phyloP scores from a whole-genome alignment of 306 rosid species.

The Sicyos edulis region DNA sequence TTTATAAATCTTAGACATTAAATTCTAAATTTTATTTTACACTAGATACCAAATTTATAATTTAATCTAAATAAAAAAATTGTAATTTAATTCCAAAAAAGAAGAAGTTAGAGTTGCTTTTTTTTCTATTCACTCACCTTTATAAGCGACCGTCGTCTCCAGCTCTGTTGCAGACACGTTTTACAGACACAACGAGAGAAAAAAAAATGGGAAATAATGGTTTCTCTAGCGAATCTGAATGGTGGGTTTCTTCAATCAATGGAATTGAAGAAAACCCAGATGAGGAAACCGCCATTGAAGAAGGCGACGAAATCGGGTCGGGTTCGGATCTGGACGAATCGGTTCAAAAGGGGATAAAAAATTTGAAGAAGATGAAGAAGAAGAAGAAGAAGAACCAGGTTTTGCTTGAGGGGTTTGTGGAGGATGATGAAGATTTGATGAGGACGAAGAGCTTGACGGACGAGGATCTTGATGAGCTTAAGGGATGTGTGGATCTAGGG shows the following conservation, averaged over 20 bases:
- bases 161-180: constrained; percentile 19
- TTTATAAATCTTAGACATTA: too few species aligned
- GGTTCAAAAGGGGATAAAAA: constrained; percentile 5
- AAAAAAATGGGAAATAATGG: constrained; percentile 1
- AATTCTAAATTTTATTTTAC: too few species aligned
- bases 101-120: background rate
- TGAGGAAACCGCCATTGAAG: background rate
- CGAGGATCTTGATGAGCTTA: constrained; percentile 80
- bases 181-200: background rate
- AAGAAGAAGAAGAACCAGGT: constrained; percentile 42
- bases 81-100: background rate
- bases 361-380: background rate
- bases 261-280: constrained; percentile 21
- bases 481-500: constrained; percentile 81
- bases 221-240: constrained; percentile 24
- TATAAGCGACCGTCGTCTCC: background rate
- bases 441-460: constrained; percentile 74
- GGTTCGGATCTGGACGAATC: constrained; percentile 15
- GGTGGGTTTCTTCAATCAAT: constrained; percentile 26
- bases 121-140: constrained; percentile 1
- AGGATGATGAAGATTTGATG: constrained; percentile 46
- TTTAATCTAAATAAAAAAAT: too few species aligned
- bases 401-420: constrained; percentile 62
- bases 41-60: too few species aligned
- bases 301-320: background rate